phyloP scores from a whole-genome alignment of 306 rosid species.

The Cucurbita maxima region DNA sequence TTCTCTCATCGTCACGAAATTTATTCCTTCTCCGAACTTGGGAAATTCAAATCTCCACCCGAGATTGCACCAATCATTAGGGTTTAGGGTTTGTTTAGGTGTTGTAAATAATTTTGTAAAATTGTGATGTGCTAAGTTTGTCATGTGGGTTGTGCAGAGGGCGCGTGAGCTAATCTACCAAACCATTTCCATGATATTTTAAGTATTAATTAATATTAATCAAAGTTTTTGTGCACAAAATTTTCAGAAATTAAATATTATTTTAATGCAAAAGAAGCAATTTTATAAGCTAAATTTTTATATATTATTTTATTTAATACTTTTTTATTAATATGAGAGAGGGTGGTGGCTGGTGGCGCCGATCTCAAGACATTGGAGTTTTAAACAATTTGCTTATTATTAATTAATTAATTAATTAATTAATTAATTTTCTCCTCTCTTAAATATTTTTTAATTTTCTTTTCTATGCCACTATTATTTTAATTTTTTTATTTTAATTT shows the following conservation, averaged over 20 bases:
- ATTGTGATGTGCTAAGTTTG: neutral
- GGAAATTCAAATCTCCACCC: neutral
- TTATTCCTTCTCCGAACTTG: neutral
- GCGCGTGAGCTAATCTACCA: slow-evolving; percentile 6
- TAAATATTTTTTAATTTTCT: neutral
- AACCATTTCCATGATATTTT: neutral
- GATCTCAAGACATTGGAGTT: slow-evolving; percentile 32
- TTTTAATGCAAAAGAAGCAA: neutral
- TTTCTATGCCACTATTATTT: no score
- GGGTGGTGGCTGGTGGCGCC: slow-evolving; percentile 11
- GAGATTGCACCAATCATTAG: no score
- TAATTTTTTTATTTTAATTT: no score
- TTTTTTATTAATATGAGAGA: neutral
- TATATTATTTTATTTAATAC: neutral
- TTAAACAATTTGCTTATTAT: neutral
- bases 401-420: neutral
- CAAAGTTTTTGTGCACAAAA: neutral
- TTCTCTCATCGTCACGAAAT: neutral
- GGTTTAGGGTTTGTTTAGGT: no score
- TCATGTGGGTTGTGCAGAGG: neutral
- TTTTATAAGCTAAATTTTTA: neutral
- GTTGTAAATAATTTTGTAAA: no score
- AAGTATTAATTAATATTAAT: neutral
- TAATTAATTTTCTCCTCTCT: neutral
- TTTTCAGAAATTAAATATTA: neutral